These are phyloP conservation scores for Prosopis cineraria DNA, from an alignment of 306 rosid genomes.

Conservation along the genomic window DNA sequence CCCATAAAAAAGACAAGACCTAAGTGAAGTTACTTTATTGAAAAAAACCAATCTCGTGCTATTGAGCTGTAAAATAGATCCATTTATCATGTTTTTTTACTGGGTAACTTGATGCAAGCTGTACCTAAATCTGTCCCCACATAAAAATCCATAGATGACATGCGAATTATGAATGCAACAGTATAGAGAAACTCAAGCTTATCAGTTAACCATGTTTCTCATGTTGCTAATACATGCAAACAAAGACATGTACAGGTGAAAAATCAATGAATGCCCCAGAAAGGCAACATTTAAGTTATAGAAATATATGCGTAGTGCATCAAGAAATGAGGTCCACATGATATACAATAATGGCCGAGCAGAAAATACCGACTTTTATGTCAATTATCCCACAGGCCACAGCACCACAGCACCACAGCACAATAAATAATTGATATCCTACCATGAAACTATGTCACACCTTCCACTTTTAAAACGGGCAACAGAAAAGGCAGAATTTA, in stretches of 20 bases:
- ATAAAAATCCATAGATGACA: background rate
- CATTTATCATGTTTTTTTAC: background rate
- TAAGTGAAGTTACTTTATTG: background rate
- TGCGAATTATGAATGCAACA: background rate
- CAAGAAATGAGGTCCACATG: no score
- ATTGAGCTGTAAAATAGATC: background rate
- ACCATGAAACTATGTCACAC: background rate
- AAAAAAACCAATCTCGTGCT: background rate
- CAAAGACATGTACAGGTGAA: background rate
- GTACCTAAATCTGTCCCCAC: background rate
- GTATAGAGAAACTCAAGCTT: slow-evolving; percentile 20
- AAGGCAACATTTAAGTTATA: background rate
- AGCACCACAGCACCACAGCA: no score
- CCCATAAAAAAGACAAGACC: background rate
- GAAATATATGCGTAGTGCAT: background rate
- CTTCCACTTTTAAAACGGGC: background rate
- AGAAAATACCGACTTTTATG: background rate
- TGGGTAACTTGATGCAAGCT: background rate
- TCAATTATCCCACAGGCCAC: background rate
- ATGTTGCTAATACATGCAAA: background rate
- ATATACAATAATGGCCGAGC: background rate
- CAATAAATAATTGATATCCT: background rate
- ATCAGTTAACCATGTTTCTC: background rate
- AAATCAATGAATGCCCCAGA: background rate
- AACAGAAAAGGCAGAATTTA: background rate